A percentile compares a stretch with the other conserved stretches of the same genome.
Conservation (phyloP, 176 grass and related monocot species). For the Saccharum officinarum region DNA sequence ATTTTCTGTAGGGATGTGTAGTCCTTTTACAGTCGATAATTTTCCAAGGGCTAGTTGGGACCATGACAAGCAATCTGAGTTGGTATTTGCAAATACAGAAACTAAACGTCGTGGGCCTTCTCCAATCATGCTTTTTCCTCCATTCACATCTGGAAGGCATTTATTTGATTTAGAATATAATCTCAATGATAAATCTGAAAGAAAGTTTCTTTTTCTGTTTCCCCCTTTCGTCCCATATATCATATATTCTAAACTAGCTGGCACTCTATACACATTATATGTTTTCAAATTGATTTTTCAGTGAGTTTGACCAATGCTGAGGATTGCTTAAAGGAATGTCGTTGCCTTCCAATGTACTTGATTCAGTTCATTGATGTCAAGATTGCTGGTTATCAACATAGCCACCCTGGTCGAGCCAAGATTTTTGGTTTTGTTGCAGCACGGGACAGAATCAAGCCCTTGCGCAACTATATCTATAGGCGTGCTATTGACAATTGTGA, state of each 20-base stretch:
- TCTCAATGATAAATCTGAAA: slow-evolving; percentile 28
- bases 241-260: not conserved
- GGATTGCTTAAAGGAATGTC: slow-evolving; percentile 20
- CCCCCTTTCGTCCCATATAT: not conserved
- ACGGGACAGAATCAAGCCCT: not conserved
- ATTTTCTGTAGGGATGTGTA: not conserved
- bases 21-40: not conserved
- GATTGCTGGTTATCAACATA: slow-evolving; percentile 7
- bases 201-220: not conserved
- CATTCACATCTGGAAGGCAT: not conserved
- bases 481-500: slow-evolving; percentile 14
- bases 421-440: not conserved
- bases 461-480: slow-evolving; percentile 37
- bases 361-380: not conserved
- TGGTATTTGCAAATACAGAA: not conserved
- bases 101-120: not conserved
- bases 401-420: not conserved
- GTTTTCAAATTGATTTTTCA: not conserved
- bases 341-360: not conserved
- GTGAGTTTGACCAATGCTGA: not conserved
- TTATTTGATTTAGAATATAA: not conserved
- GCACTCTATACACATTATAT: not conserved
- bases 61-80: not conserved
- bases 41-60: not conserved
- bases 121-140: not conserved